Base-by-base conservation (phyloP, 1,139 yeast species). In the Maudiozyma humilis region DNA sequence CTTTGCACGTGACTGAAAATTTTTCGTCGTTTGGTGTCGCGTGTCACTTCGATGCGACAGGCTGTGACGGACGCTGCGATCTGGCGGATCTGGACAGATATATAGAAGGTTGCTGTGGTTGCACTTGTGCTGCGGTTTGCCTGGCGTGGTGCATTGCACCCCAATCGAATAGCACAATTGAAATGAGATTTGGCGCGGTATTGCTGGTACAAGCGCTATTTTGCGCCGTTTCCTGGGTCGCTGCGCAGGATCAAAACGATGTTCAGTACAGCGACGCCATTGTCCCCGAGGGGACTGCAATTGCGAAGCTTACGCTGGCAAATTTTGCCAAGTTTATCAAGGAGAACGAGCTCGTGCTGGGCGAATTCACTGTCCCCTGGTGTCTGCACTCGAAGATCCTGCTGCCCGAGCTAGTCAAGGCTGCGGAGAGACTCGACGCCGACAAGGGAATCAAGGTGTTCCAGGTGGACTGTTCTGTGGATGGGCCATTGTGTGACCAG, bases 291-390 rank as follows among this genome's bases (percentile, higher is more conserved):
- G 85, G 83, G 58, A 82, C 95, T 33, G 94, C 89, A 38, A 97
- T 91, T 45, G 86, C 82, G 51, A 79, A 83, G 32, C 75, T 91
- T 54, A 75, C 82, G 27, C 64, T 78, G 23, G 76, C 71, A 38
- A 71, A 74, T 40, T 89, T 85, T 65, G 76, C 78, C 50, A 66
- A 73, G 18, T 86, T 84, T 64, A 67, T 91, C 51, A 69, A 70
- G 37, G 77, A 74, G 45, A 81, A 87, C 67, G 85, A 89, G 33
- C 72, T 89, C 56, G 91, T 87, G 18, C 72, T 91, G 52, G 91
- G 95, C 34, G 97, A 91, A 71, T 91, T 91, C 71, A 91, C 81
- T 65, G 96, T 97, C 23, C 96, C 98, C 61, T 89, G 97, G 97
- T 91, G 97, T 72, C 96, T 97, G n/a, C 95, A 91, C 71, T 91